These are phyloP conservation scores for Fusarium virguliforme DNA, from an alignment of 2,329 filamentous ascomycete genomes.

Conservation along the genomic window DNA sequence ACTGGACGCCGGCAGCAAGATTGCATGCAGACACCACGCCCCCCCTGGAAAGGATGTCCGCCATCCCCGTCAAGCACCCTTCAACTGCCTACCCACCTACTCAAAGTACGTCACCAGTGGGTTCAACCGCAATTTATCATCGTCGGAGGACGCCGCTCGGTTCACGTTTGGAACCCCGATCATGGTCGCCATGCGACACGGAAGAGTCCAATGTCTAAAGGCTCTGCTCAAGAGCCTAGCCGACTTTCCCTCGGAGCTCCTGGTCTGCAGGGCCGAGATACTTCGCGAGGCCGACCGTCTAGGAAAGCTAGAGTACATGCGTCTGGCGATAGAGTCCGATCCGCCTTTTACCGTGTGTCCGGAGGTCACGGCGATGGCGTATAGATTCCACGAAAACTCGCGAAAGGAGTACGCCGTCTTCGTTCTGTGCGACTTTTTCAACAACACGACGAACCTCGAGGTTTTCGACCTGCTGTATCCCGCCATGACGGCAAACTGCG, in stretches of 20 bases:
- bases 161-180: background rate
- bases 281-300: background rate
- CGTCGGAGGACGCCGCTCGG: background rate
- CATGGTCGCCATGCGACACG: background rate
- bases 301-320: background rate
- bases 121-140: background rate
- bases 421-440: background rate
- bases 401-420: background rate
- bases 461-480: conserved; percentile 8
- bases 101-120: background rate
- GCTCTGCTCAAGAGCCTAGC: background rate
- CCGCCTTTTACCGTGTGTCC: background rate
- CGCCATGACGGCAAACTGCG: background rate
- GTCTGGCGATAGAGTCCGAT: background rate
- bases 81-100: background rate
- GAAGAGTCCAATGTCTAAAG: background rate
- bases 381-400: background rate
- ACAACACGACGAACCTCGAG: background rate
- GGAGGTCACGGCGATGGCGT: background rate
- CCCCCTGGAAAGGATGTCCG: background rate
- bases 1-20: background rate
- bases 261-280: background rate
- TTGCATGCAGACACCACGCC: background rate
- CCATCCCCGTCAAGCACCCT: background rate
- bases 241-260: background rate